Percentiles rank a stretch among this genome's conserved stretches.
Evolutionary conservation across 2,329 filamentous ascomycete species (phyloP).

Genomic region (Fusarium annulatum): DNA sequence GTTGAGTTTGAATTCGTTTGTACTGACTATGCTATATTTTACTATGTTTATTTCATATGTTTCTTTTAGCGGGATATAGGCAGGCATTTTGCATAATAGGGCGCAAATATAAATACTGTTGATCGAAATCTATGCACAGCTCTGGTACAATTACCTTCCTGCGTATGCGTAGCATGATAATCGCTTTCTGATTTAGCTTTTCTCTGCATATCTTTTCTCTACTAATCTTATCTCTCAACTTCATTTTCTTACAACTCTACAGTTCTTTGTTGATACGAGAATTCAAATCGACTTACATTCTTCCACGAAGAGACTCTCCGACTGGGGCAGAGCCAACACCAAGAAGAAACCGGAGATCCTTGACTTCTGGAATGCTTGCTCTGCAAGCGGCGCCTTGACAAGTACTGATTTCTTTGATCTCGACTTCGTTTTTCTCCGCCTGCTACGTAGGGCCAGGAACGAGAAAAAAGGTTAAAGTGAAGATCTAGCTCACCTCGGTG

Average conservation of each 20-base stretch:
- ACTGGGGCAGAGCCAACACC: not conserved
- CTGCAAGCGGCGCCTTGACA: not conserved
- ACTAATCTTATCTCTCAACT: not conserved
- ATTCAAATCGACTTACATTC: not conserved
- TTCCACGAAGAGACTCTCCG: not conserved
- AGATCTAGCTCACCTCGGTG: not conserved
- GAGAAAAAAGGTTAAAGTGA: not conserved
- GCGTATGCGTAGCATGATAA: not conserved
- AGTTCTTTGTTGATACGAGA: not conserved
- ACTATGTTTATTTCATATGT: constrained; percentile 25
- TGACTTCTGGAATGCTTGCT: not conserved
- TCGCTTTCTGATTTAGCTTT: not conserved
- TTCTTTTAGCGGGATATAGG: constrained; percentile 26
- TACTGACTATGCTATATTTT: constrained; percentile 2
- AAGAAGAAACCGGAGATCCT: not conserved
- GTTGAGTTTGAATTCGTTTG: constrained; percentile 22
- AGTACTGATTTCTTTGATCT: not conserved
- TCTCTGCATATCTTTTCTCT: not conserved
- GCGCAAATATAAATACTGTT: constrained; percentile 27
- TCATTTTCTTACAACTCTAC: not conserved
- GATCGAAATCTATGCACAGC: not conserved
- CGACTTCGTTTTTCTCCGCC: not conserved
- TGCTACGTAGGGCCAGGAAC: not conserved
- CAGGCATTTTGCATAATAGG: constrained; percentile 34
- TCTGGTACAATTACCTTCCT: not conserved